A percentile compares a stretch with the other conserved stretches of the same genome.
These are phyloP conservation scores for Clavispora fructus DNA, from an alignment of 805 yeast genomes.

Conservation along the genomic window DNA sequence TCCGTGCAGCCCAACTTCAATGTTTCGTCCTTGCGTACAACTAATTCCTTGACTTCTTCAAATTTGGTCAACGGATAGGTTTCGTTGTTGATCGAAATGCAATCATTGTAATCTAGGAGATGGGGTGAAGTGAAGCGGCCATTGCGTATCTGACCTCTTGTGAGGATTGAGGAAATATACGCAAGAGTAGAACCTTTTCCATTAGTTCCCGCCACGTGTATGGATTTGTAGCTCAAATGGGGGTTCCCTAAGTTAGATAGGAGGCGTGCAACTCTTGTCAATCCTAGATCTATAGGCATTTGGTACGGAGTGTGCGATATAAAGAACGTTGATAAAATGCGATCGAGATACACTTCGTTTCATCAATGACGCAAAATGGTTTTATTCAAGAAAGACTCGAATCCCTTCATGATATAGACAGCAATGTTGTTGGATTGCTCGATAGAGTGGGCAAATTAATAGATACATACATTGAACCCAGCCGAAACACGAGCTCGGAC, in stretches of 20 bases:
- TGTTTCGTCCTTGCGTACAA: slow-evolving; percentile 35
- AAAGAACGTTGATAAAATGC: neutral
- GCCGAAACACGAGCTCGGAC: slow-evolving; percentile 18
- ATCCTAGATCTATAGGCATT: slow-evolving; percentile 38
- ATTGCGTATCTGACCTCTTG: slow-evolving; percentile 41
- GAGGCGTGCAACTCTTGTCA: slow-evolving; percentile 28
- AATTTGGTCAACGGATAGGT: slow-evolving; percentile 49
- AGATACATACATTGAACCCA: slow-evolving; percentile 32
- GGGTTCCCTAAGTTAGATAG: slow-evolving; percentile 58
- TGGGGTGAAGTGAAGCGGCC: slow-evolving; percentile 94
- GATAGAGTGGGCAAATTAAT: slow-evolving; percentile 46
- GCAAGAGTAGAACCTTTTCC: slow-evolving; percentile 95
- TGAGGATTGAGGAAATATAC: slow-evolving; percentile 63
- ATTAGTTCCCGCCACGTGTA: slow-evolving; percentile 96
- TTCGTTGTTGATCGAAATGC: slow-evolving; percentile 59
- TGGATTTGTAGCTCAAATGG: slow-evolving; percentile 53
- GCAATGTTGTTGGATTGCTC: slow-evolving; percentile 46
- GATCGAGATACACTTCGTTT: neutral
- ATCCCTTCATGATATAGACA: slow-evolving; percentile 47
- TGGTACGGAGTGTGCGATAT: slow-evolving; percentile 3
- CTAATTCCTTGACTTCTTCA: slow-evolving; percentile 35
- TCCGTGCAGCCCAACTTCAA: slow-evolving; percentile 67
- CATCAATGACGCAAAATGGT: slow-evolving; percentile 4
- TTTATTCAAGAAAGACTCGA: slow-evolving; percentile 50
- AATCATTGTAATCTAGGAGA: slow-evolving; percentile 65